Evolutionary conservation across 148 eudicot species (phyloP).

Genomic region (Persicaria tinctoria): DNA sequence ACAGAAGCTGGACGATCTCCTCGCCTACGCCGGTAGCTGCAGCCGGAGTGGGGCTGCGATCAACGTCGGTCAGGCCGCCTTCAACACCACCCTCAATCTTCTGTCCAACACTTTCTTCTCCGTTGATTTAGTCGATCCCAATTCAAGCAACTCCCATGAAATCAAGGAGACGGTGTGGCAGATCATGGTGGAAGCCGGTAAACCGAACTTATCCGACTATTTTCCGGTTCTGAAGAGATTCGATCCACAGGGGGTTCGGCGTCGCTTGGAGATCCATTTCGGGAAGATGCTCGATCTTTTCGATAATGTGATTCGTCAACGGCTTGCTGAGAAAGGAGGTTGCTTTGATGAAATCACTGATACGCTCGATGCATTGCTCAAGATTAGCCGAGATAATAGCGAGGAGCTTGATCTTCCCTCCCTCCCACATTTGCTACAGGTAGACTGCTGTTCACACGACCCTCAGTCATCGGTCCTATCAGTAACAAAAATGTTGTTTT

Average conservation of each 20-base stretch:
- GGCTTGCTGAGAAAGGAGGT: conserved; percentile 7
- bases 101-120: conserved; percentile 33
- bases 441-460: neutral
- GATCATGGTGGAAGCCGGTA: conserved; percentile 28
- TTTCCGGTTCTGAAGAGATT: conserved; percentile 23
- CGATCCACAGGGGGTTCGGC: conserved; percentile 25
- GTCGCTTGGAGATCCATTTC: conserved; percentile 15
- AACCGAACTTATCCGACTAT: conserved; percentile 31
- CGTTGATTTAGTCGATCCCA: conserved; percentile 19
- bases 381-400: conserved; percentile 14
- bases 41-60: conserved; percentile 21
- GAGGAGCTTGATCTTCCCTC: conserved; percentile 16
- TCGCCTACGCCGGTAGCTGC: conserved; percentile 16
- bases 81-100: conserved; percentile 26
- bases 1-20: conserved; percentile 19
- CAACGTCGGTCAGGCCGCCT: conserved; percentile 27
- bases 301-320: conserved; percentile 19
- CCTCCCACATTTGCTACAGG: conserved; percentile 24
- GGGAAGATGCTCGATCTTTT: conserved; percentile 20
- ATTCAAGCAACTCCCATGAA: conserved; percentile 4
- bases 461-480: no score
- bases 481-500: no score
- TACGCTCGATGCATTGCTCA: conserved; percentile 23
- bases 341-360: conserved; percentile 9
- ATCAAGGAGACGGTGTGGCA: conserved; percentile 19